Evolutionary conservation across 1,284 basidiomycete genomes (phyloP), one percentile per base, ranked within the genome.

Genomic region (Mycena sp.): DNA sequence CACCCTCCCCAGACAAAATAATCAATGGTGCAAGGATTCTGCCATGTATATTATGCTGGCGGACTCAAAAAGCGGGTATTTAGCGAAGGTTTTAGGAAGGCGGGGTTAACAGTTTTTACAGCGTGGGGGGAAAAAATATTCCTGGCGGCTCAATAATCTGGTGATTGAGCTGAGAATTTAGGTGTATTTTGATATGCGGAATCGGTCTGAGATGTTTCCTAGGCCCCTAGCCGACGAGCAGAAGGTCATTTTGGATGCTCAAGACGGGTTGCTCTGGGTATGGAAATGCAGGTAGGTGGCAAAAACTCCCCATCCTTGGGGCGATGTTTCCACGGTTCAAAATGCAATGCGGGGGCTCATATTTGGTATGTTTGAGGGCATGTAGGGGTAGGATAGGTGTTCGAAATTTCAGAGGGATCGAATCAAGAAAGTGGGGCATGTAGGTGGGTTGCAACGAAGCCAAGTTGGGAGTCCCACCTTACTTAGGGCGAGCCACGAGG

Each of bases 281-380:
- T 25, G 25, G 25, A 25, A 25, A 25, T 25, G 25, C 25, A 20
- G n/a, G 50, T 48, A 48, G 46, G 46, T 48, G 46, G 46, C 46
- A 48, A 48, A 48, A 48, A 48, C 46, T 48, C 50, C 50, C 50
- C 50, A 52, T 52, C 20, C 50, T 52, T n/a, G 50, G 50, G 50
- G 50, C 50, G n/a, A 52, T 52, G 50, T 52, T 52, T 52, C 22
- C 50, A 52, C 7, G 20, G 50, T 52, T 52, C 50, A 52, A 52
- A 52, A 52, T 52, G 50, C 4, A 52, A 52, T 52, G 46, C 18
- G 46, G 46, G 46, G 46, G 46, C 46, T 48, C 46, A 48, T 48
- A 48, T 48, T 48, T 20, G 46, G 46, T 18, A 48, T 48, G 13
- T 48, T 48, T 14, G 46, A 20, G 46, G 46, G 46, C 46, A 48